Percentiles rank a stretch among this genome's conserved stretches.
These are phyloP conservation scores for Pseudocercospora musae DNA, from an alignment of 2,329 filamentous ascomycete species.

Conservation along the genomic window DNA sequence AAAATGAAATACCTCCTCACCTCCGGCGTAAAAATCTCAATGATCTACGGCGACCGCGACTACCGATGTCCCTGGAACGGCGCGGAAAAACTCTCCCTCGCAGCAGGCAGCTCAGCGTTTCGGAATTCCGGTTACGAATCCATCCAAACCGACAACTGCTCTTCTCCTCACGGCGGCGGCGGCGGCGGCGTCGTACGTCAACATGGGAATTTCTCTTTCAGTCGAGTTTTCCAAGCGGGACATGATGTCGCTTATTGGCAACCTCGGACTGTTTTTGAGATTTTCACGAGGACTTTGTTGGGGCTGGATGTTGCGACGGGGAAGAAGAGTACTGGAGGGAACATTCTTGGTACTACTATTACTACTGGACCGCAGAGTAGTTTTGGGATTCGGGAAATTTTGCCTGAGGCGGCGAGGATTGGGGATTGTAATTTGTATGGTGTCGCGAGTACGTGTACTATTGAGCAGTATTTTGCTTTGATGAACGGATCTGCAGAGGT, in stretches of 20 bases:
- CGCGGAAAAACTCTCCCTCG: conserved; percentile 30
- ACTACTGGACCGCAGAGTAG: conserved; percentile 40
- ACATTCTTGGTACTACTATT: conserved; percentile 39
- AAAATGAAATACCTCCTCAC: conserved; percentile 28
- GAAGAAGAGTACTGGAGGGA: conserved; percentile 40
- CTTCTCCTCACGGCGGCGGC: too few species aligned
- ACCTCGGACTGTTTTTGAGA: conserved; percentile 52
- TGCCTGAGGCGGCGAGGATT: conserved; percentile 37
- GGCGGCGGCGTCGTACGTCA: conserved; percentile 35
- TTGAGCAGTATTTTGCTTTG: conserved; percentile 44
- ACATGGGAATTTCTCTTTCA: conserved; percentile 36
- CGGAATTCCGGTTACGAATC: conserved; percentile 32
- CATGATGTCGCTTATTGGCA: conserved; percentile 43
- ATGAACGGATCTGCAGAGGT: conserved; percentile 45
- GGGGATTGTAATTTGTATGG: conserved; percentile 45
- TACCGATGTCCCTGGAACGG: conserved; percentile 32
- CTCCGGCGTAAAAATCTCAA: conserved; percentile 24
- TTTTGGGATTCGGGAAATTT: conserved; percentile 45
- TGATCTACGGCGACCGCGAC: conserved; percentile 32
- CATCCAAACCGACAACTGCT: conserved; percentile 28
- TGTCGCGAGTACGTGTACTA: conserved; percentile 41
- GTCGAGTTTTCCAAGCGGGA: conserved; percentile 35
- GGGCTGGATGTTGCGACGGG: conserved; percentile 57
- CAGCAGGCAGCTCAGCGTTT: conserved; percentile 22
- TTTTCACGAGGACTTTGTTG: conserved; percentile 53